Percentiles rank a stretch among this genome's conserved stretches.
Conservation (phyloP, 257 asterid species). For the Solanum habrochaites region DNA sequence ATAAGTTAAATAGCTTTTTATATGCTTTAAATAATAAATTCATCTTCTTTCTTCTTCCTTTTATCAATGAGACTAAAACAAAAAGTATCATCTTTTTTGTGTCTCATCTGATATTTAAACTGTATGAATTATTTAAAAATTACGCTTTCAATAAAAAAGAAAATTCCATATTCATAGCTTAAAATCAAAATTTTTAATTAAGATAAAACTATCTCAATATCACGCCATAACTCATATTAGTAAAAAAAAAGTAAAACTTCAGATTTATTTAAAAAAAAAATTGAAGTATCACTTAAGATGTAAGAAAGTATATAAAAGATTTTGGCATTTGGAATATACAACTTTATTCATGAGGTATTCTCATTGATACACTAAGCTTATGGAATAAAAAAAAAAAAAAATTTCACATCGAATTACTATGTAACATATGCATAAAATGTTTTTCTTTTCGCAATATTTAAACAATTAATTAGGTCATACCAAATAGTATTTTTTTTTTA, state of each 20-base stretch:
- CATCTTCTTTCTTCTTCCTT: neutral
- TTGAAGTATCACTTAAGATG: neutral
- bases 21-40: no score
- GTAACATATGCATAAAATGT: neutral
- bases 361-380: neutral
- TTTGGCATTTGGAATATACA: neutral
- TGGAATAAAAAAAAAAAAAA: neutral
- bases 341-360: neutral
- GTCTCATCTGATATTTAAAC: no score
- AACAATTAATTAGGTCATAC: no score
- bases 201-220: no score
- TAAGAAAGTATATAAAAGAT: neutral
- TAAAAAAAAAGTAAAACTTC: no score
- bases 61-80: neutral
- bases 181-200: fast-evolving
- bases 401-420: neutral
- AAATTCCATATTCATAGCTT: no score
- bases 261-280: no score
- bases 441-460: neutral
- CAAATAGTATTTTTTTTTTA: no score
- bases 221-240: neutral
- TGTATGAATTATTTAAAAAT: fast-evolving
- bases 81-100: neutral
- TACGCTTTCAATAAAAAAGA: no score
- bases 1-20: neutral